phyloP scores from a whole-genome alignment of 108 stramenopile species.

The Nitzschia sp. region DNA sequence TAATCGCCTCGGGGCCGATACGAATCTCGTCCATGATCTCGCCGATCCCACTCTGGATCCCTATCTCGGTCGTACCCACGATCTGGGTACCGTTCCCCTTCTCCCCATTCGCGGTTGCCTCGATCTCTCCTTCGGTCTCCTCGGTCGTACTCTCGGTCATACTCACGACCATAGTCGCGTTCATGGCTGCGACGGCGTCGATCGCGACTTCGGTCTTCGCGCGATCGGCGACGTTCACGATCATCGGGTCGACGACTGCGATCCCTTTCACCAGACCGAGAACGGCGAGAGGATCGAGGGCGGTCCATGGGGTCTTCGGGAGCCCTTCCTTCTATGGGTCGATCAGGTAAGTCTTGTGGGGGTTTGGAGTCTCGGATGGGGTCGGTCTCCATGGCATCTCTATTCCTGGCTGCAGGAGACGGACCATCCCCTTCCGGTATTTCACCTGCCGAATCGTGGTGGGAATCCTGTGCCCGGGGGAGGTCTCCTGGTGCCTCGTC shows the following conservation, averaged over 20 bases:
- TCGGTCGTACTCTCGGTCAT: conserved; percentile 1
- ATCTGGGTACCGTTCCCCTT: conserved; percentile 9
- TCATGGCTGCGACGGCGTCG: not conserved
- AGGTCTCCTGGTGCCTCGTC: no score
- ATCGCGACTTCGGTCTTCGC: conserved; percentile 22
- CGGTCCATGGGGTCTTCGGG: not conserved
- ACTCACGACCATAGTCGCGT: conserved; percentile 23
- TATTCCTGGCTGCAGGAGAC: not conserved
- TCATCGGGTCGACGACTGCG: not conserved
- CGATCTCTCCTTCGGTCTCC: conserved; percentile 26
- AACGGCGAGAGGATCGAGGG: not conserved
- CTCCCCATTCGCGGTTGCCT: not conserved
- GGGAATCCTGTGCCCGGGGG: not conserved
- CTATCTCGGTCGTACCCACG: conserved; percentile 20
- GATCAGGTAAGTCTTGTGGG: not conserved
- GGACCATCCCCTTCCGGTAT: not conserved
- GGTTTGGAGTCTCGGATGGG: not conserved
- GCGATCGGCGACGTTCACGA: conserved; percentile 10
- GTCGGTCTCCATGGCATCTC: not conserved
- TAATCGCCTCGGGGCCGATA: not conserved
- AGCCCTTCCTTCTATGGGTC: not conserved
- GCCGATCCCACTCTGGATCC: conserved; percentile 27
- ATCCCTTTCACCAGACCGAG: conserved; percentile 4
- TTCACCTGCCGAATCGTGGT: not conserved
- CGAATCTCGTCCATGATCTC: conserved; percentile 3